These are phyloP conservation scores for Sordariomycetes sp. DNA, from an alignment of 2,329 filamentous ascomycete genomes.

Conservation along the genomic window DNA sequence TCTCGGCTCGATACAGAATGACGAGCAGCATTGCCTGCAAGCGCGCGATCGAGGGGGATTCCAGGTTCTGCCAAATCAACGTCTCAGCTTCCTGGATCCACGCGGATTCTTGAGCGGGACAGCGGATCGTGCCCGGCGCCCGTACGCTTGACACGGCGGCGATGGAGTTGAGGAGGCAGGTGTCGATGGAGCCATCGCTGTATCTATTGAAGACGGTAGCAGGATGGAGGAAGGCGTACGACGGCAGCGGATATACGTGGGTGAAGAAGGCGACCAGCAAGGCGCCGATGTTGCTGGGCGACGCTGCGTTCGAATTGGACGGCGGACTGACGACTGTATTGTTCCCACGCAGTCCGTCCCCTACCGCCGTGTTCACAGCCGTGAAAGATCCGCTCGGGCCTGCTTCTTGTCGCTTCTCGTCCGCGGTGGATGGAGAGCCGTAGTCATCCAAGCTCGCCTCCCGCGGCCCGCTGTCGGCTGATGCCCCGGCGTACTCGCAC, in stretches of 20 bases:
- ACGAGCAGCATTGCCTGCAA: constrained; percentile 4
- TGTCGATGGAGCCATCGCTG: constrained; percentile 1
- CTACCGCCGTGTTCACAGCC: too few relatives aligned
- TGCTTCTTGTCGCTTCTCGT: too few relatives aligned
- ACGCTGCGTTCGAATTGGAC: too few relatives aligned
- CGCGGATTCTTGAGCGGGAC: not conserved
- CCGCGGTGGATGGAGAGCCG: not conserved
- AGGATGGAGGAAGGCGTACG: constrained; percentile 22
- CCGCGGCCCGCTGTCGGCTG: not conserved
- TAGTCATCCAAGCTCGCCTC: not conserved
- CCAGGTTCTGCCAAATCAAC: constrained; percentile 4
- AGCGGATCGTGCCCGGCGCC: constrained; percentile 1
- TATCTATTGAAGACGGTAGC: not conserved
- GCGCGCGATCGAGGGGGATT: constrained; percentile 3
- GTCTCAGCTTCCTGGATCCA: constrained; percentile 5
- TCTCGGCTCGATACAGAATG: constrained; percentile 4
- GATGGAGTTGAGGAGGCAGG: constrained; percentile 3
- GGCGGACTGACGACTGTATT: too few relatives aligned
- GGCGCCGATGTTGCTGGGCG: not conserved
- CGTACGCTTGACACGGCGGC: constrained; percentile 3
- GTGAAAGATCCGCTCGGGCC: too few relatives aligned
- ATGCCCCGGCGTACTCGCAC: constrained; percentile 3
- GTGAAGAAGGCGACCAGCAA: constrained; percentile 14
- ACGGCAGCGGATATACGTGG: constrained; percentile 12
- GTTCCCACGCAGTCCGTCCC: too few relatives aligned